Base-by-base conservation (phyloP, 2,329 filamentous ascomycete species). In the Domatiomyces globalis region DNA sequence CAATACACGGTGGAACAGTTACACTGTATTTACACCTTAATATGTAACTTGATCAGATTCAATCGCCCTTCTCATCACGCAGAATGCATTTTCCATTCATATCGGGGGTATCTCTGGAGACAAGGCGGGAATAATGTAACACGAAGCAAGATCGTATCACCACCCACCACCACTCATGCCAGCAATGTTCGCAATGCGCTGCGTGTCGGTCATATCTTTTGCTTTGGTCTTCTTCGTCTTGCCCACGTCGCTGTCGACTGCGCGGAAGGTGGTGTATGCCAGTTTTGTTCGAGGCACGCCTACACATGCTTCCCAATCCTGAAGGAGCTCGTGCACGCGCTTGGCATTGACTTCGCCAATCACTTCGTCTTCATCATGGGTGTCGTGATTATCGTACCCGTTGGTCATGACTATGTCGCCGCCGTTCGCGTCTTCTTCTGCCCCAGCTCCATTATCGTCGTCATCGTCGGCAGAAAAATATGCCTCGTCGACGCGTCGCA, bases 161-260 rank as follows among this genome's bases (percentile, higher is more conserved):
- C 92, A 98, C 20, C 92, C 92, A 49, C 92, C 92, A 49, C 89
- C 92, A 61, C 89, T 85, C 68, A 88, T 92, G 51, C 87, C 83
- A 46, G 90, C 90, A 63, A 98, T 74, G 63, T 92, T 87, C 53
- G 88, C 84, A 43, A 95, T 89, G 54, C 83, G 79, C 63, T 94
- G 85, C 44, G 85, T 83, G 64, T 88, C 84, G 54, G 75, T 75
- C 73, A 67, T 73, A 63, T 65, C 77, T 71, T 57, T 62, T 50
- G 61, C 63, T 15, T 65, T 60, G 5, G 56, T 61, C 57, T 74
- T 73, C 17, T 65, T 60, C 33, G 33, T 39, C 71, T 92, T 94
- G 48, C 92, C 92, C 44, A 98, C 87, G 65, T 96, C 87, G 70
- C 90, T 95, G 62, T 95, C 83, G 19, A 98, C 90, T 68, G 89